Base-by-base conservation (phyloP, 331 rosid species). In the Malus hybrid region DNA sequence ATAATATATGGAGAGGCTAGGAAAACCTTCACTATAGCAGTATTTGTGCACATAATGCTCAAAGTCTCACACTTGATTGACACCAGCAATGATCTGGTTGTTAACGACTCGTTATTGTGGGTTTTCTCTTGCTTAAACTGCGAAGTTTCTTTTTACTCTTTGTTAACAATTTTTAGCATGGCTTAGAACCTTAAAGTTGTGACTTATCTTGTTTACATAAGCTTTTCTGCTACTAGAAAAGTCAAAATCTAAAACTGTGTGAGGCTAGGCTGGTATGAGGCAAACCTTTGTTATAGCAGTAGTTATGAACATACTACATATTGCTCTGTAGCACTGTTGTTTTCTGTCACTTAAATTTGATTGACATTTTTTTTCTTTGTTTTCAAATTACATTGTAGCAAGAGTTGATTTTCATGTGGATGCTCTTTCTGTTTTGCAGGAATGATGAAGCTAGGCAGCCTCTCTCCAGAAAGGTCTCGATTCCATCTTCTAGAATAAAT, bases 391-490 rank as follows among this genome's bases (percentile, higher is more conserved):
- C 60, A 30, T 52, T 61, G 22, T 69, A 39, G n/a, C 39, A 80
- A 57, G 61, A 60, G 67, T 26, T 66, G 70, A 62, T 78, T 78
- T 74, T 53, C 55, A 63, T 79, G 53, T 34, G 22, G 13, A n/a
- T 68, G 32, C 62, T 24, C n/a, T 11, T 74, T 77, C 30, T 66
- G 63, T 74, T 33, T 75, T 83, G 71, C 85, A 94, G 99, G 79
- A 94, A 94, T 75, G 99, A 94, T 83, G 99, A 94, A 86, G 99
- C 97, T 64, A 87, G 99, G 42, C 99, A 94, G 73, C 99, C 99
- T 80, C 96, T 94, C 26, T 94, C 99, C 3, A 81, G 99, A 86
- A 94, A 94, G 89, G 99, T 94, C 81, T 94, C 99, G 62, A 36
- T 94, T 72, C 97, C 99, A 81, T 94, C 99, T 20, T 94, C 99